Base-by-base conservation (phyloP, 2,329 filamentous ascomycete genomes). In the Alternaria hordeiaustralica region DNA sequence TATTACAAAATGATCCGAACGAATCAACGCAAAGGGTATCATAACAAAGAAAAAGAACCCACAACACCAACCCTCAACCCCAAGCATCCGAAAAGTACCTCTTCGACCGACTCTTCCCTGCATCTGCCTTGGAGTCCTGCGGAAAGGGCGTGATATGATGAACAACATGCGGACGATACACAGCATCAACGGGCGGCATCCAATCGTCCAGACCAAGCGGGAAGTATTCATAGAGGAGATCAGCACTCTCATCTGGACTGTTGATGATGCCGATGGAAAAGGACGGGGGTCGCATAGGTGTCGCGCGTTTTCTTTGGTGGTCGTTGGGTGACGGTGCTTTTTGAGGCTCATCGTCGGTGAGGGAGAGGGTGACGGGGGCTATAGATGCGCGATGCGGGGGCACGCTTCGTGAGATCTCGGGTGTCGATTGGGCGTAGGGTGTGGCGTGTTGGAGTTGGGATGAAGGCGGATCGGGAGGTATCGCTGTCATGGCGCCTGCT, bases 181-280 rank as follows among this genome's bases (percentile, higher is more conserved):
- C 90, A 6, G 93, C 93, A 79, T 97, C 93, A 4, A 96, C 92
- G 1, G 93, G 93, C 3, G 92, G 92, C 88, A 94, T 93, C 92
- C 92, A 97, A 75, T 97, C 94, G 78, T 97, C 94, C 62, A 97
- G 82, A 53, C 91, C 94, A 15, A 98, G 84, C 0, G 94, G 94
- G 68, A 98, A 97, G 77, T 98, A 97, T 81, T 98, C 94, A 77
- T 97, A 97, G 18, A 97, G 83, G 68, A 94, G 83, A 79, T 97
- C 94, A 1, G 90, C 90, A 71, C 90, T 91, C 71, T 97, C 93
- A 68, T 89, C 82, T 33, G 92, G 86, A 75, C 90, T 90, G 76
- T 87, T 86, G 69, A 84, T 85, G 3, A 83, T 77, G 33, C 83
- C 82, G 45, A 84, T 75, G 0, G 81, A 81, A 61, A 84, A 84